Evolutionary conservation across 495 filamentous ascomycete species (phyloP), one percentile per base, ranked within the genome.

Genomic region (Penicillium fimorum): DNA sequence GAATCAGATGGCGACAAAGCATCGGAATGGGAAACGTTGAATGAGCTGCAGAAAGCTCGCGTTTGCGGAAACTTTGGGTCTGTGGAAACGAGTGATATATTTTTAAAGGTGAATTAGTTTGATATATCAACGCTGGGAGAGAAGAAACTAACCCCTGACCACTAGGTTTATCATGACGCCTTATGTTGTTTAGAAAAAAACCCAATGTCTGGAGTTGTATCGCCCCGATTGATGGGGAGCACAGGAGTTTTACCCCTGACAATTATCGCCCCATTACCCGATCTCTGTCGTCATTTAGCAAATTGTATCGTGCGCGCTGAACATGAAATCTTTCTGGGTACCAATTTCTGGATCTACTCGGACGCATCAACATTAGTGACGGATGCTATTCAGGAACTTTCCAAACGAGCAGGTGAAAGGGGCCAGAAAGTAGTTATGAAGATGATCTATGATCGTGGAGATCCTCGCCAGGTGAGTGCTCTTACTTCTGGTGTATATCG

Each of bases 221-320:
- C 85, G 40, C 89, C 88, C 2, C 75, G 79, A 13, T 62, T 91
- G n/a, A 85, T 90, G 76, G 89, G 88, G 1, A 85, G 79, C 56
- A 76, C 74, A 50, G 89, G 88, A 2, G 78, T 79, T 1, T 69
- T 89, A 11, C 87, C 88, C 0, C 64, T 91, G 62, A 87, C 87
- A 5, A 80, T 91, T 42, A 81, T 91, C 20, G 85, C 85, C 0
- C 79, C 82, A 55, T 65, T 92, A 11, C 82, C 84, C 4, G 89
- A 92, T 62, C 84, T 91, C 44, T 80, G 79, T 50, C 79, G 87
- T 5, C 87, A 91, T 70, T 85, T 88, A 73, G 82, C 85, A 13
- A 91, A 91, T 63, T 78, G 87, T 18, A 91, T 92, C 49, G 87
- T 78, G 15, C 79, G 87, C 1, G 88, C 88, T 1, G 76, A 90